Evolutionary conservation across 2,329 filamentous ascomycete genomes (phyloP), one percentile per base, ranked within the genome.

Genomic region (Xylariaceae sp.): DNA sequence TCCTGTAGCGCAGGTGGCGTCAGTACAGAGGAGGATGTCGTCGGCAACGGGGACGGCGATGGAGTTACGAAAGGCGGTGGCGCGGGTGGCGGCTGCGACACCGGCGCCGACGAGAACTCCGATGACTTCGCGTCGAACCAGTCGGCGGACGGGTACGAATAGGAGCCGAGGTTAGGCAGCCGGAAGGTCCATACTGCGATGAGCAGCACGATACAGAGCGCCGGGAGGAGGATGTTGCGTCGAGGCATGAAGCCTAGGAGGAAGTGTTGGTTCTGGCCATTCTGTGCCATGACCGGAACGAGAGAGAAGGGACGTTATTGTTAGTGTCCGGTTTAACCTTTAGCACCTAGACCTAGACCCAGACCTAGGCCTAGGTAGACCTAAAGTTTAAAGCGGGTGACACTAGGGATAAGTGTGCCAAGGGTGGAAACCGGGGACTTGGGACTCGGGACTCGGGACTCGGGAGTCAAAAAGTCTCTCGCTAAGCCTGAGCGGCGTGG

Each of bases 181-280:
- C 64, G 64, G n/a, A 64, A 61, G 31, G 62, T 65, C 67, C 66
- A 69, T 59, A 60, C 58, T n/a, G 55, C 59, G 31, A 68, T 53
- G 47, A 68, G 64, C 19, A 69, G 61, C 54, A 66, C 59, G 58
- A 67, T 62, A 56, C 62, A 67, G 35, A 67, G 52, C 51, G 62
- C 62, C 50, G 62, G 64, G 31, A 66, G 46, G 46, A 68, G 53
- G 49, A 68, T 55, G 44, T 66, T 68, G 58, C 67, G 67, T 54
- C 65, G 65, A 53, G 64, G 63, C 66, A 68, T 66, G 56, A 67
- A 67, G 60, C 62, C 65, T 61, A 59, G 30, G 44, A 67, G 51
- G 30, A 57, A 50, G 53, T 55, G 62, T 49, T 61, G 58, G 56
- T 19, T 19, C 19, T 62, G 57, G 62, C 65, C 64, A 62, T 67